These are phyloP conservation scores for Apophysomyces elegans DNA, from an alignment of 371 early-diverging fungal species.

Conservation along the genomic window DNA sequence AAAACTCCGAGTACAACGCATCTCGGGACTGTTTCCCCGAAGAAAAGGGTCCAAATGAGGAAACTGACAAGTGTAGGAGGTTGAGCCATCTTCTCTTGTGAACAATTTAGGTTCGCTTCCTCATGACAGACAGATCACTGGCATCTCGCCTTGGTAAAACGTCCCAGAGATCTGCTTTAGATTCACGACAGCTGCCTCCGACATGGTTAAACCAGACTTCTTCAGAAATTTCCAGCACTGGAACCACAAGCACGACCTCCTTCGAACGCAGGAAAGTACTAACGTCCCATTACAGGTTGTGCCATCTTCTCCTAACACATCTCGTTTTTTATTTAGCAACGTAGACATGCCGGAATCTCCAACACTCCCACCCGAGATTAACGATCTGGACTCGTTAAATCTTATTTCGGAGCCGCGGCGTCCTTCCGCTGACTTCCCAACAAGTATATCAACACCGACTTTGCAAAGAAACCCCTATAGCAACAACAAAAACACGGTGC, in stretches of 20 bases:
- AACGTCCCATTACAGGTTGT: background rate
- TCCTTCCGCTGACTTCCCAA: background rate
- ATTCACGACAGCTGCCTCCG: background rate
- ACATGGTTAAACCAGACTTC: constrained; percentile 1
- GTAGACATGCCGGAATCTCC: constrained; percentile 6
- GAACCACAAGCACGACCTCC: background rate
- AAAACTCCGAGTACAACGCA: too few relatives aligned
- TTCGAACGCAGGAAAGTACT: background rate
- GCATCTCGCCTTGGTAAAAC: background rate
- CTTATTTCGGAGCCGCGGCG: background rate
- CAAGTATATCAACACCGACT: background rate
- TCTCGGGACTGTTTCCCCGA: constrained; percentile 1
- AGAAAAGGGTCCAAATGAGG: constrained; percentile 7
- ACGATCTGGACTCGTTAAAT: background rate
- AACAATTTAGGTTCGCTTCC: background rate
- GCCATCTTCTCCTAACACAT: background rate
- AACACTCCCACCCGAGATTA: background rate
- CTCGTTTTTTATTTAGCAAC: background rate
- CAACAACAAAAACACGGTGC: background rate
- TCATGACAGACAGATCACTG: constrained; percentile 1
- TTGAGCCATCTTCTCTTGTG: background rate
- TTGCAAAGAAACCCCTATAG: background rate
- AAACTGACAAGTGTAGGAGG: background rate
- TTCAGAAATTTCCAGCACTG: background rate
- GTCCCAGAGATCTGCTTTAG: background rate